Evolutionary conservation across 805 yeast genomes (phyloP).

Genomic region (Candida wancherniae): DNA sequence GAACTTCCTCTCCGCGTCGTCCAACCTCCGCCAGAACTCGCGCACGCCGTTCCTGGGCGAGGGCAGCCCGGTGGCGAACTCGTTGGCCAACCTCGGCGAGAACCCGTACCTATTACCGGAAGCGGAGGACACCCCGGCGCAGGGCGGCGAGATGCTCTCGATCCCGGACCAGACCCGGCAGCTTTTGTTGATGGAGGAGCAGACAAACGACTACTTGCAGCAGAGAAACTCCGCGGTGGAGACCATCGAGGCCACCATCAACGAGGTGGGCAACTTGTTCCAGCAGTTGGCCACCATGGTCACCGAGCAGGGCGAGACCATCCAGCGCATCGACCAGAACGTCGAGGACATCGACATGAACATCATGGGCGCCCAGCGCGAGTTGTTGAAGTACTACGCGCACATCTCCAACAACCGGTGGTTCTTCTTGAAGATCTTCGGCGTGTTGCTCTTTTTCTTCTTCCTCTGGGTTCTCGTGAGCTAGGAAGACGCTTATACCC

Average conservation of each 20-base stretch:
- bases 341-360: conserved; percentile 90
- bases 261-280: conserved; percentile 91
- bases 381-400: conserved; percentile 83
- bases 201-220: conserved; percentile 66
- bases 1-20: conserved; percentile 61
- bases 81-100: conserved; percentile 27
- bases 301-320: conserved; percentile 93
- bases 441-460: conserved; percentile 73
- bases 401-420: conserved; percentile 86
- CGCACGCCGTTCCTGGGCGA: conserved; percentile 23
- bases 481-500: conserved; percentile 25
- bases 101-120: conserved; percentile 34
- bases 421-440: conserved; percentile 86
- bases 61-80: conserved; percentile 5
- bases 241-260: conserved; percentile 93
- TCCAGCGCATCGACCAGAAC: conserved; percentile 91
- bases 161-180: conserved; percentile 82
- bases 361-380: conserved; percentile 91
- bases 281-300: conserved; percentile 97
- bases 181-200: conserved; percentile 79
- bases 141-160: conserved; percentile 50
- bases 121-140: conserved; percentile 23
- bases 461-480: conserved; percentile 76
- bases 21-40: conserved; percentile 24
- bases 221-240: conserved; percentile 89